Evolutionary conservation across 1,284 basidiomycete genomes (phyloP).

Genomic region (Trichosporon sp.): DNA sequence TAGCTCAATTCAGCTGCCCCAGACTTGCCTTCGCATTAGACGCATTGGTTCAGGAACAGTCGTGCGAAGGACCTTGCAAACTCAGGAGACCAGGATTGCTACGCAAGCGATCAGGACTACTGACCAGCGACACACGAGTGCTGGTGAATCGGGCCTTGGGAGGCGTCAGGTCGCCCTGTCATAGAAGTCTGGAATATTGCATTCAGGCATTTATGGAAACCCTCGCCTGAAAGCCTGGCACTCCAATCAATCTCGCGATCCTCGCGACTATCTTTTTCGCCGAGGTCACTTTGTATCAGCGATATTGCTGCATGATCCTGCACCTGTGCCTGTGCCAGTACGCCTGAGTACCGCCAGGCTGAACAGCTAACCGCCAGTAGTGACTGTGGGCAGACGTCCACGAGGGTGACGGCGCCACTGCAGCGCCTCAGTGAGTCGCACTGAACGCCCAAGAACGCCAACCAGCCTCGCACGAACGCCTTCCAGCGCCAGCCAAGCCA

Average conservation of each 20-base stretch:
- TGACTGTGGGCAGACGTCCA: background rate
- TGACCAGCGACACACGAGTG: background rate
- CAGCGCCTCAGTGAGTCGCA: background rate
- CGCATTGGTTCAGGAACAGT: background rate
- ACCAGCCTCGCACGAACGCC: background rate
- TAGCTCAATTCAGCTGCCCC: background rate
- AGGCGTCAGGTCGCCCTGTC: background rate
- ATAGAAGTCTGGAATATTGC: background rate
- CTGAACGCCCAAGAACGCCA: background rate
- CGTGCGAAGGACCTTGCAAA: background rate
- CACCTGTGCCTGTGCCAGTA: background rate
- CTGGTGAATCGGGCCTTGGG: background rate
- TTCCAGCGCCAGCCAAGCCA: background rate
- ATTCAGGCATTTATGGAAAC: background rate
- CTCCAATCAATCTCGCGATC: background rate
- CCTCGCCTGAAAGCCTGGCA: background rate
- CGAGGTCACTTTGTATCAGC: conserved; percentile 6
- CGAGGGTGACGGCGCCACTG: background rate
- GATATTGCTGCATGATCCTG: background rate
- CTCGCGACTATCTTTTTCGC: background rate
- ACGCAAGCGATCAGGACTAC: background rate
- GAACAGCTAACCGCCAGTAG: background rate
- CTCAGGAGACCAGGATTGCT: background rate
- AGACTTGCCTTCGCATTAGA: background rate
- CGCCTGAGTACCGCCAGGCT: background rate